These are phyloP conservation scores for Neonectria punicea DNA, from an alignment of 2,329 filamentous ascomycete genomes.

Conservation along the genomic window DNA sequence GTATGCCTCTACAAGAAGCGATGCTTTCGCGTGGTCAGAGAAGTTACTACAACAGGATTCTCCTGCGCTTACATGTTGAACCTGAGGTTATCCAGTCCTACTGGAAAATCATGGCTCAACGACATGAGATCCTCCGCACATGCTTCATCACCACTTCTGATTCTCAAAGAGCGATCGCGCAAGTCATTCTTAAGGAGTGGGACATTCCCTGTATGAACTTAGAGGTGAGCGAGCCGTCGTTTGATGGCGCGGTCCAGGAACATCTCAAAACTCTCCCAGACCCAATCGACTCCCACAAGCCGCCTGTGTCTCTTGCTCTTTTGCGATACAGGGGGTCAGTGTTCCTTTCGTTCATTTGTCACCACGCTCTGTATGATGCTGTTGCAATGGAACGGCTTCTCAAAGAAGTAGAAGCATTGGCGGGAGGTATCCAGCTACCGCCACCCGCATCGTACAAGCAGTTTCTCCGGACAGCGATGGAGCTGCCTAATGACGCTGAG, in stretches of 20 bases:
- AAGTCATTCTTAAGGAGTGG: conserved; percentile 71
- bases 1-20: conserved; percentile 87
- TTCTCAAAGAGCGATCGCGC: conserved; percentile 71
- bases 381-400: conserved; percentile 78
- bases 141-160: conserved; percentile 76
- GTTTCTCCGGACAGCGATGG: conserved; percentile 71
- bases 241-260: conserved; percentile 51
- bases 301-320: conserved; percentile 58
- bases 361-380: conserved; percentile 90
- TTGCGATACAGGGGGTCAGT: conserved; percentile 46
- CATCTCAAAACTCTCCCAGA: conserved; percentile 54
- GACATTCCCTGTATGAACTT: conserved; percentile 54
- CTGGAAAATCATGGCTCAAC: conserved; percentile 70
- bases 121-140: conserved; percentile 83
- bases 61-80: conserved; percentile 68
- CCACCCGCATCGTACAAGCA: conserved; percentile 65
- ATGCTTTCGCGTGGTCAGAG: conserved; percentile 72
- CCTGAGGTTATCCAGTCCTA: conserved; percentile 61
- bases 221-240: conserved; percentile 43
- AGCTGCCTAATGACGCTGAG: conserved; percentile 60
- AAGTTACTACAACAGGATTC: conserved; percentile 78
- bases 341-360: conserved; percentile 65
- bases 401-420: conserved; percentile 73
- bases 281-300: conserved; percentile 56
- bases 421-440: conserved; percentile 58